Evolutionary conservation across 108 stramenopile species (phyloP), one percentile per base, ranked within the genome.

Genomic region (Seminavis robusta): DNA sequence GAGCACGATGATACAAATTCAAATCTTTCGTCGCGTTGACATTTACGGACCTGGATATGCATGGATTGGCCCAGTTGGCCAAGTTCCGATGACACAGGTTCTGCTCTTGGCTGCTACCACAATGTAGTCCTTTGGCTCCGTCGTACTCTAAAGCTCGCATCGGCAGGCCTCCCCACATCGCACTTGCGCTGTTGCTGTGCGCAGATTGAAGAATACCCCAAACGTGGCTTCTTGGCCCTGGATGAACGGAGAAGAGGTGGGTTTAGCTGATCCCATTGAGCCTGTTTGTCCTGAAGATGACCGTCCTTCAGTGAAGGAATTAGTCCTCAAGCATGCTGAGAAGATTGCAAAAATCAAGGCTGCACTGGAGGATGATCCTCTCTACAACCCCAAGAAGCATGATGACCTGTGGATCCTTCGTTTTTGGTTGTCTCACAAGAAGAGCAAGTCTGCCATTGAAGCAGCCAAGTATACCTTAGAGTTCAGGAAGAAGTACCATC

Each of bases 361-460:
- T 10, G 27, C 7, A 26, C 8, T 51, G 8, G 9, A 10, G 6
- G 11, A 31, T 10, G 49, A 58, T 27, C 45, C 56, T 5, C 56
- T 46, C 26, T 58, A 58, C 26, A 30, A 58, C 29, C 44, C 42
- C 4, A 29, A 16, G 10, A 58, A 58, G 47, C 56, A 58, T 20
- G 56, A 58, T 46, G 47, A 49, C 29, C 25, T 58, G 27, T 58
- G 56, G 56, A 10, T 58, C 5, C 24, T 58, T 9, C 56, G 56
- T 20, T 58, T 26, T 24, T n/a, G 23, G 10, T 17, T 58, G 16
- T 27, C 24, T 21, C 56, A 58, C 25, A 49, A 58, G 25, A 39
- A 38, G 13, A 20, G 20, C 19, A 6, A 10, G 37, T 15, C 36
- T 7, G 33, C 52, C 6, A 34, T 27, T 16, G 13, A 37, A 13